These are phyloP conservation scores for Allium sativum DNA, from an alignment of 106 monocot species.

Conservation along the genomic window DNA sequence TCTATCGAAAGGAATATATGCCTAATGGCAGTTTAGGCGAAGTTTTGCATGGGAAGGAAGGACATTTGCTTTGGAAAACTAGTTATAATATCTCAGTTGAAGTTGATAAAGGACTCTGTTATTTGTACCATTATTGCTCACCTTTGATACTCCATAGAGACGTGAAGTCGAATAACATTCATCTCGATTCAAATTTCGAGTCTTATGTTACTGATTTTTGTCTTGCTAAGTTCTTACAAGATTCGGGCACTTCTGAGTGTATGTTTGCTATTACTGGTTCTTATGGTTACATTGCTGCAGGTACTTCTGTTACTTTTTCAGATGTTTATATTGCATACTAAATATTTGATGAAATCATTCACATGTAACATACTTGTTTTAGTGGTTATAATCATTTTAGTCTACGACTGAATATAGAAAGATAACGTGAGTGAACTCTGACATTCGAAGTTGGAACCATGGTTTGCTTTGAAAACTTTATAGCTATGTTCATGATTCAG, in stretches of 20 bases:
- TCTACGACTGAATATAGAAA: too few relatives aligned
- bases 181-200: constrained; percentile 61
- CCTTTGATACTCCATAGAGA: constrained; percentile 80
- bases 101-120: constrained; percentile 79
- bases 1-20: too few relatives aligned
- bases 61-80: constrained; percentile 69
- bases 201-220: constrained; percentile 71
- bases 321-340: not conserved
- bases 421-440: too few relatives aligned
- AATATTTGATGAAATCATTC: not conserved
- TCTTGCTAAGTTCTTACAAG: constrained; percentile 76
- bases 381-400: too few relatives aligned
- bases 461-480: not conserved
- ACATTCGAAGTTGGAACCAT: not conserved
- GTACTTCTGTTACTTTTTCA: constrained; percentile 10
- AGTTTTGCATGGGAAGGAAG: constrained; percentile 79
- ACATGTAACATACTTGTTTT: too few relatives aligned
- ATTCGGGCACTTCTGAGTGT: constrained; percentile 77
- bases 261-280: constrained; percentile 94
- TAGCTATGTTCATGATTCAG: not conserved
- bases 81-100: constrained; percentile 74
- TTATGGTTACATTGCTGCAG: constrained; percentile 89
- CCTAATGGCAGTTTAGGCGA: constrained; percentile 84
- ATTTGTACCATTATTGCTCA: constrained; percentile 89
- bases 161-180: constrained; percentile 88